Evolutionary conservation across 2,329 filamentous ascomycete genomes (phyloP).

Genomic region (Thelonectria discophora): DNA sequence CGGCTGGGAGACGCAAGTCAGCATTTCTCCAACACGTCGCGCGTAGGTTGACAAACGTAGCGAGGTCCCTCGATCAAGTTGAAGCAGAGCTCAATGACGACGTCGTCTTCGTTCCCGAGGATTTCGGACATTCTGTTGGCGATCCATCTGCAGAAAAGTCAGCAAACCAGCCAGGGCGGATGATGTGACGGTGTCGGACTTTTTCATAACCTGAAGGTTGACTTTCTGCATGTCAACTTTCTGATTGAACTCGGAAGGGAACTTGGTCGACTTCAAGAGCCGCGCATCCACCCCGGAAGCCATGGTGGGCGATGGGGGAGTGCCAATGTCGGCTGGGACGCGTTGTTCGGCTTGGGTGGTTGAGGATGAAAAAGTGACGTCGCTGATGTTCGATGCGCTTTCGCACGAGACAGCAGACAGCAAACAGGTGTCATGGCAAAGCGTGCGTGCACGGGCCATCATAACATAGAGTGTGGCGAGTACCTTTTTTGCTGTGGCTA

Average conservation of each 20-base stretch:
- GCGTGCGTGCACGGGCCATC: constrained; percentile 21
- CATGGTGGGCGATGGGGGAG: constrained; percentile 60
- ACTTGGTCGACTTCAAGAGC: constrained; percentile 89
- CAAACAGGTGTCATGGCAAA: constrained; percentile 3
- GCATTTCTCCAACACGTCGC: constrained; percentile 33
- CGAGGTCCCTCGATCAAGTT: constrained; percentile 76
- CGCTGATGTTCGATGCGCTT: constrained; percentile 24
- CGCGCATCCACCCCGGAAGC: constrained; percentile 88
- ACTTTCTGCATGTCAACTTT: constrained; percentile 99
- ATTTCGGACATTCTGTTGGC: constrained; percentile 87
- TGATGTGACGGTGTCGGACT: constrained; percentile 62
- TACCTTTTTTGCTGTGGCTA: background rate
- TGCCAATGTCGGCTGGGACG: constrained; percentile 30
- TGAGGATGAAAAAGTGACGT: constrained; percentile 45
- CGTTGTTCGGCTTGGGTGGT: constrained; percentile 37
- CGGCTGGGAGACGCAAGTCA: constrained; percentile 65
- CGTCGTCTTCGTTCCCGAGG: constrained; percentile 91
- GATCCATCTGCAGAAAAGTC: constrained; percentile 77
- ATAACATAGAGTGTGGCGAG: background rate
- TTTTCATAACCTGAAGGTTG: constrained; percentile 97
- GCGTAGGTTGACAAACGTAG: constrained; percentile 67
- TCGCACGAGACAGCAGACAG: constrained; percentile 4
- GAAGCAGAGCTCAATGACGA: constrained; percentile 87
- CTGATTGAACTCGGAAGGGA: constrained; percentile 89
- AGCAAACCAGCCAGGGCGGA: constrained; percentile 18